phyloP scores from a whole-genome alignment of 331 rosid genomes.

The Malus hybrid region DNA sequence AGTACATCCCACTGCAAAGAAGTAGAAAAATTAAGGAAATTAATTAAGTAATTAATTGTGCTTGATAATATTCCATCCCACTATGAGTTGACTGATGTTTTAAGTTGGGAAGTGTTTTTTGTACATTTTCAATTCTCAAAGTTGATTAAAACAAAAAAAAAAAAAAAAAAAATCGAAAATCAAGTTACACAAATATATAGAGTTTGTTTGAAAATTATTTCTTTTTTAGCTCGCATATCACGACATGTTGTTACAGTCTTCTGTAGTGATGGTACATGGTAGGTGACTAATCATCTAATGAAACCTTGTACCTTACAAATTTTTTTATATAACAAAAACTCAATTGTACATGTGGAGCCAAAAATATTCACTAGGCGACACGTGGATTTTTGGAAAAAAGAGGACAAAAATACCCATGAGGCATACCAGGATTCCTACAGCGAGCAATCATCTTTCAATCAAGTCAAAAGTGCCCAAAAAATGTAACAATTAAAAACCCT shows the following conservation, averaged over 20 bases:
- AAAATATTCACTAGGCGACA: no score
- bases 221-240: not conserved
- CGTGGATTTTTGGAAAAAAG: no score
- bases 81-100: not conserved
- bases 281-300: not conserved
- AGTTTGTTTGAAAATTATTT: no score
- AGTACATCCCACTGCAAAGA: not conserved
- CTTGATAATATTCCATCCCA: not conserved
- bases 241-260: not conserved
- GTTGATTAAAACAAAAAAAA: no score
- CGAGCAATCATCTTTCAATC: no score
- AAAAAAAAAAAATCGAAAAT: accelerated
- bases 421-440: no score
- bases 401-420: no score
- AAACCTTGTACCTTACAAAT: not conserved
- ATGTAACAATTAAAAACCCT: no score
- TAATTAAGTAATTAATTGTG: not conserved
- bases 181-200: not conserved
- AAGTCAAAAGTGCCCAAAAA: no score
- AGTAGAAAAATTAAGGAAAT: not conserved
- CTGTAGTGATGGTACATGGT: not conserved
- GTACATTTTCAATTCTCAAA: no score
- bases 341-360: no score
- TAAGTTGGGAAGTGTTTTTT: no score
- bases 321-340: not conserved